Conservation (phyloP, 257 asterid species). For the Jacaranda mimosifolia region DNA sequence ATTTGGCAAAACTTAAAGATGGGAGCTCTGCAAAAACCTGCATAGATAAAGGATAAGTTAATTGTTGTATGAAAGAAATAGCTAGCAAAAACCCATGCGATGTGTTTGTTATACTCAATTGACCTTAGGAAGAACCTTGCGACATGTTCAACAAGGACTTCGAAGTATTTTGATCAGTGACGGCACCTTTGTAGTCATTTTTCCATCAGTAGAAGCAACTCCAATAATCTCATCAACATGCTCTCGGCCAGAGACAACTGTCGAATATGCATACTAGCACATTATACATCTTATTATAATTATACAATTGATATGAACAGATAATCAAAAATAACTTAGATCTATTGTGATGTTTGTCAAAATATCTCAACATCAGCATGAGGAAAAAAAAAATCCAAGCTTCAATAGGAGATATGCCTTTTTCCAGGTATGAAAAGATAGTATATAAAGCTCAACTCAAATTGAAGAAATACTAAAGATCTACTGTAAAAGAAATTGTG, state of each 20-base stretch:
- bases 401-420: neutral
- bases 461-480: slow-evolving; percentile 8
- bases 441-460: slow-evolving; percentile 1
- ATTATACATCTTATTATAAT: slow-evolving; percentile 27
- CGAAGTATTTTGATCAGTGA: slow-evolving; percentile 88
- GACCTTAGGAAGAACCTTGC: slow-evolving; percentile 98
- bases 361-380: slow-evolving; percentile 27
- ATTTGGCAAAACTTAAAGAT: slow-evolving; percentile 81
- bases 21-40: slow-evolving; percentile 95
- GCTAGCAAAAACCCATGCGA: slow-evolving; percentile 16
- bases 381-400: neutral
- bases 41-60: slow-evolving; percentile 38
- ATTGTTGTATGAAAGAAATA: slow-evolving; percentile 31
- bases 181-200: slow-evolving; percentile 98
- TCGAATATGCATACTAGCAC: slow-evolving; percentile 40
- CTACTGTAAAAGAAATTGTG: too few species aligned
- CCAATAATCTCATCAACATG: slow-evolving; percentile 96
- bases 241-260: slow-evolving; percentile 98
- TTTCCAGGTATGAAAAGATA: neutral
- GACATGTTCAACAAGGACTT: slow-evolving; percentile 95
- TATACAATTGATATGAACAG: slow-evolving; percentile 7
- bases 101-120: slow-evolving; percentile 12
- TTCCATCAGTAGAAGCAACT: slow-evolving; percentile 99
- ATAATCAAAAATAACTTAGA: slow-evolving; percentile 12
- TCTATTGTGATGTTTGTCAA: neutral